phyloP scores from a whole-genome alignment of 768 basidiomycete species.

The Mycena venus region DNA sequence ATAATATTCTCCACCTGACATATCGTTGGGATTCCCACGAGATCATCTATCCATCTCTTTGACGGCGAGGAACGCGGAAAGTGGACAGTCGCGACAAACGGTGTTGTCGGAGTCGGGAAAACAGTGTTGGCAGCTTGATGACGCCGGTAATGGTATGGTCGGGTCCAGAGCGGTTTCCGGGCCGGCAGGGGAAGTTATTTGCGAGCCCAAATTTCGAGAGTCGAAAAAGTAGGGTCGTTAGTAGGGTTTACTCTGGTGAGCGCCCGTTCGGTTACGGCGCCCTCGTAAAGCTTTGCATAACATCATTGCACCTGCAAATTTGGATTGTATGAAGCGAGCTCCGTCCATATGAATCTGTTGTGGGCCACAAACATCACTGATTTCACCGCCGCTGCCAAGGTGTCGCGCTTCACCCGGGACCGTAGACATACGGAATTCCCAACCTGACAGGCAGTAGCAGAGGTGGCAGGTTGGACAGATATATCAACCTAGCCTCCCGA shows the following conservation, averaged over 20 bases:
- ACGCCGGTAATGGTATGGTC: not conserved
- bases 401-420: not conserved
- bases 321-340: not conserved
- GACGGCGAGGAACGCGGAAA: slow-evolving; percentile 24
- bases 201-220: too few relatives aligned
- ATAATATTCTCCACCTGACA: not conserved
- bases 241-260: not conserved
- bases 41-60: slow-evolving; percentile 3
- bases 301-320: not conserved
- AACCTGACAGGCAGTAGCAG: not conserved
- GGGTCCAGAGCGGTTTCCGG: not conserved
- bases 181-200: not conserved
- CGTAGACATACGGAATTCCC: not conserved
- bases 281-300: not conserved
- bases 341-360: not conserved
- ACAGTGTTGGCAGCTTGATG: not conserved
- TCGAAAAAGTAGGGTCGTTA: not conserved
- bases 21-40: not conserved
- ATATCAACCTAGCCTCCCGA: not conserved
- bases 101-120: not conserved
- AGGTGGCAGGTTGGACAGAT: not conserved
- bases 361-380: not conserved
- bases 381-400: slow-evolving; percentile 9
- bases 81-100: not conserved
- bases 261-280: not conserved